phyloP scores from a whole-genome alignment of 2,329 filamentous ascomycete species.

The Zymoseptoria brevis region DNA sequence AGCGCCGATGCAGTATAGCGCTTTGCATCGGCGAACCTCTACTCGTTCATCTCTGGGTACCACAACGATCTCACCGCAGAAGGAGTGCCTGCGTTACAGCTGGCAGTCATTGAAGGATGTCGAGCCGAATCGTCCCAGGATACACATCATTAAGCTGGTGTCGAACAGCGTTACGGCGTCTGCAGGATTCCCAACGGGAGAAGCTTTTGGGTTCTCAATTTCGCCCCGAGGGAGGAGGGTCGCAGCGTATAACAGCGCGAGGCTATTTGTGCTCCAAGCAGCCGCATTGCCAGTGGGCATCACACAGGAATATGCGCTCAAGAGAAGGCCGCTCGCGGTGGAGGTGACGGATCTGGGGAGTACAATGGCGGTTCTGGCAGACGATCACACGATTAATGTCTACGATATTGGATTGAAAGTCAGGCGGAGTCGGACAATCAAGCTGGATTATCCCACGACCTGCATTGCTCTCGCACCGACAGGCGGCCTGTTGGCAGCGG shows the following conservation, averaged over 20 bases:
- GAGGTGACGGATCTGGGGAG: constrained; percentile 71
- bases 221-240: constrained; percentile 68
- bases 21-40: constrained; percentile 11
- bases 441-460: constrained; percentile 68
- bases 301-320: constrained; percentile 68
- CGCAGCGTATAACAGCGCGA: constrained; percentile 75
- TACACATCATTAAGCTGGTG: constrained; percentile 62
- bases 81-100: constrained; percentile 30
- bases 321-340: constrained; percentile 64
- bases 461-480: constrained; percentile 74
- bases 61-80: constrained; percentile 23
- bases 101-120: constrained; percentile 32
- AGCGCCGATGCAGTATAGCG: constrained; percentile 12
- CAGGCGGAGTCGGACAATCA: constrained; percentile 58
- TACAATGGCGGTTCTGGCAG: constrained; percentile 68
- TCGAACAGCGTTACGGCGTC: constrained; percentile 76
- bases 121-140: constrained; percentile 30
- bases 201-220: constrained; percentile 76
- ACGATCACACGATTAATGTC: constrained; percentile 73
- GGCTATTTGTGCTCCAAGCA: constrained; percentile 71
- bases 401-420: constrained; percentile 61
- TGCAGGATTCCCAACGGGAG: constrained; percentile 55
- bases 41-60: constrained; percentile 16
- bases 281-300: constrained; percentile 50
- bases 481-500: constrained; percentile 73